phyloP scores from a whole-genome alignment of 2,329 filamentous ascomycete species.

The Neonectria punicea region DNA sequence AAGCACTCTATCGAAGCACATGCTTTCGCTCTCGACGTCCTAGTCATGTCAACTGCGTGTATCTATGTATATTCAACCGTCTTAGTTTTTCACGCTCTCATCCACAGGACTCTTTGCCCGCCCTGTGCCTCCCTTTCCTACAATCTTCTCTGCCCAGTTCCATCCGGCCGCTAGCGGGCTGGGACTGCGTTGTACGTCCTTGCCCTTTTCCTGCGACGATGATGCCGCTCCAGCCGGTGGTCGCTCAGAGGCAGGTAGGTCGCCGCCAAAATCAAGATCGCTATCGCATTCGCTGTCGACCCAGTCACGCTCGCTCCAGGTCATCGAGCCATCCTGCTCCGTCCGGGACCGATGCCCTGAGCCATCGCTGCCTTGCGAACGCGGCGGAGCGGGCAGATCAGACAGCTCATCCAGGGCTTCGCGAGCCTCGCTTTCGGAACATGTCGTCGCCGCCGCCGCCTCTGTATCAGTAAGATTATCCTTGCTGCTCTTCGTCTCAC shows the following conservation, averaged over 20 bases:
- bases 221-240: conserved; percentile 2
- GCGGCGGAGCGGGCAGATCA: conserved; percentile 52
- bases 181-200: conserved; percentile 36
- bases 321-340: conserved; percentile 62
- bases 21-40: conserved; percentile 2
- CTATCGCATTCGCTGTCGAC: conserved; percentile 41
- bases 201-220: conserved; percentile 28
- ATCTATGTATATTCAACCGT: conserved; percentile 6
- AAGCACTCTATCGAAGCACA: conserved; percentile 6
- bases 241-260: conserved; percentile 30
- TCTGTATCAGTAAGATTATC: conserved; percentile 25
- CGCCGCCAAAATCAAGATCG: conserved; percentile 42
- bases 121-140: conserved; percentile 52
- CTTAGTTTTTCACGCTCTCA: conserved; percentile 28
- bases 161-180: conserved; percentile 48
- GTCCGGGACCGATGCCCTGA: conserved; percentile 27
- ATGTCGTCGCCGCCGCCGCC: conserved; percentile 8
- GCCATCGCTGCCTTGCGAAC: conserved; percentile 37
- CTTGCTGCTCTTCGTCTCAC: conserved; percentile 64
- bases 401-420: conserved; percentile 58
- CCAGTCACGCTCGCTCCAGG: conserved; percentile 66
- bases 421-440: conserved; percentile 45
- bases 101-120: conserved; percentile 45
- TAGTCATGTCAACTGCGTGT: neutral
- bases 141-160: conserved; percentile 67